Evolutionary conservation across 768 basidiomycete genomes (phyloP).

Genomic region (Russula lepida): DNA sequence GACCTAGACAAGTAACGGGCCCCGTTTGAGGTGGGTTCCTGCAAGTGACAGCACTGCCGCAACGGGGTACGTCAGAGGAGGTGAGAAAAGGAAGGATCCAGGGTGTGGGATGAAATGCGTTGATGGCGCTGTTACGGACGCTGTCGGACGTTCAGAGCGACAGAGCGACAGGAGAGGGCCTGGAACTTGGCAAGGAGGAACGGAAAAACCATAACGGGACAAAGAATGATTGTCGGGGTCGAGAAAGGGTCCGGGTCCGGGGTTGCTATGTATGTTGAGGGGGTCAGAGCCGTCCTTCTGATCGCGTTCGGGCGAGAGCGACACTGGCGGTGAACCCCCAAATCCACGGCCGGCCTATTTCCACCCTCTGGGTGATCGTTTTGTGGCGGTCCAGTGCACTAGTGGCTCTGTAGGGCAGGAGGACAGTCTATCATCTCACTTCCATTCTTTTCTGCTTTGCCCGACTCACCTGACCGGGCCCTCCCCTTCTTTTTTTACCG

Average conservation of each 20-base stretch:
- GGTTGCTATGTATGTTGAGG: slow-evolving; percentile 13
- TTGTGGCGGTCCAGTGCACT: neutral
- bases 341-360: neutral
- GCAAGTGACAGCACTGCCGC: slow-evolving; percentile 15
- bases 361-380: neutral
- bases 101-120: slow-evolving; percentile 2
- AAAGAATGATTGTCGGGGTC: slow-evolving; percentile 18
- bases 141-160: neutral
- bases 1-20: slow-evolving; percentile 6
- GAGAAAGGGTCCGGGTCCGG: slow-evolving; percentile 10
- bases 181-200: slow-evolving; percentile 11
- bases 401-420: neutral
- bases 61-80: slow-evolving; percentile 13
- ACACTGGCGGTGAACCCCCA: neutral
- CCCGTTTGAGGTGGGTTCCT: slow-evolving; percentile 9
- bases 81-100: neutral
- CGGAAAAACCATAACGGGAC: slow-evolving; percentile 15
- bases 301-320: slow-evolving; percentile 1
- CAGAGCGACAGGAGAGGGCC: slow-evolving; percentile 1
- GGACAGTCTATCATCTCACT: neutral
- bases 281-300: neutral
- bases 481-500: neutral
- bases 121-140: slow-evolving; percentile 8
- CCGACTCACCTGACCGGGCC: neutral
- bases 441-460: neutral